Evolutionary conservation across 139 green algal genomes (phyloP), one percentile per base, ranked within the genome.

Genomic region (Volvox reticuliferus): DNA sequence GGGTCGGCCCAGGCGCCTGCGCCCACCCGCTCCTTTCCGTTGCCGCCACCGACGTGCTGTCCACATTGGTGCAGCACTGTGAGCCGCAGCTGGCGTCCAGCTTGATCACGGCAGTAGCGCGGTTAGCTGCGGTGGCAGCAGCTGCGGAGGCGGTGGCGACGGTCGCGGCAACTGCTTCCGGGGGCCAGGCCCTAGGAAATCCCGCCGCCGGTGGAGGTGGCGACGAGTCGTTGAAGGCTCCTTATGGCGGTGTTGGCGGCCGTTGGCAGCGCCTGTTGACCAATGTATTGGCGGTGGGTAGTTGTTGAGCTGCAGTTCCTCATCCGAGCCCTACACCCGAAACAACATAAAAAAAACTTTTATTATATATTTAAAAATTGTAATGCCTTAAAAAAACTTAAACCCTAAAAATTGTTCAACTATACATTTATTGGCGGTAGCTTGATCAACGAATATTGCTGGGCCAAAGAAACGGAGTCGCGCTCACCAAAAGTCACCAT

Each of bases 1-100:
- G 71, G 71, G 71, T 79, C 71, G 26, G 2, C 30, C n/a, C 73
- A 90, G 86, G 86, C 19, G 5, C 73, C 50, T 77, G 73, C 73
- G 86, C 50, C 20, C 86, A 90, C 50, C 86, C 86, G 71, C 73
- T 90, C 14, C 86, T 90, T 18, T 75, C 73, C 73, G 3, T 3
- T 16, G 17, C 36, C 50, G 86, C 71, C 20, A 5, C 26, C 44
- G 86, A 90, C 86, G 50, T 63, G 2, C 30, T 90, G 2, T 28
- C 50, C 50, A 77, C 86, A n/a, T 75, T 90, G 30, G 86, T 69
- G 44, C 67, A 81, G n/a, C 86, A 76, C 44, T n/a, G 36, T 44
- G 50, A 90, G 30, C 85, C 85, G 0, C 65, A 75, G 50, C 86
- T 90, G 30, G 86, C 18, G 18, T 2, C 1, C 30, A 73, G 73